A percentile compares a stretch with the other conserved stretches of the same genome.
Evolutionary conservation across 2,329 filamentous ascomycete species (phyloP).

Genomic region (Aureobasidium zeae): DNA sequence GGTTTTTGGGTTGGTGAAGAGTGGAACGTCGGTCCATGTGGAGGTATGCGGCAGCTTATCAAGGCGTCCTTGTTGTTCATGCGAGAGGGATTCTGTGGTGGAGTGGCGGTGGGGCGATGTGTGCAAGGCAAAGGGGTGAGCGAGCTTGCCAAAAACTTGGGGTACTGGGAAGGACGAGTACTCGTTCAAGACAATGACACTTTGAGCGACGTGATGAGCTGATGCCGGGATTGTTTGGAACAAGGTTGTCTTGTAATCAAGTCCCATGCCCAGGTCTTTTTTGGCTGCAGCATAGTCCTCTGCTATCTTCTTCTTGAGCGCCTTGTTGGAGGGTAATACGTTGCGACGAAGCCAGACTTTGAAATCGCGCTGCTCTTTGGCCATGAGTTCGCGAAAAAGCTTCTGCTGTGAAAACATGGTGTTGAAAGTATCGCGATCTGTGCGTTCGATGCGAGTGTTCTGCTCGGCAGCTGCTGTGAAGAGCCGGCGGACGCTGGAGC

Average conservation of each 20-base stretch:
- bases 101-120: constrained; percentile 3
- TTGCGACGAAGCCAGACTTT: constrained; percentile 6
- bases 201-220: constrained; percentile 2
- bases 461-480: constrained; percentile 5
- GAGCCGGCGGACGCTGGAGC: constrained; percentile 2
- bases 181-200: background rate
- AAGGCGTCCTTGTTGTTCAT: background rate
- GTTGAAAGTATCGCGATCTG: constrained; percentile 10
- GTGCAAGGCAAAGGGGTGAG: background rate
- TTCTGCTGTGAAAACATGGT: constrained; percentile 13
- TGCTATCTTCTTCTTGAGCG: constrained; percentile 5
- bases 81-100: constrained; percentile 1
- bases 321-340: constrained; percentile 5
- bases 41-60: background rate
- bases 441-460: constrained; percentile 7
- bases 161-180: background rate
- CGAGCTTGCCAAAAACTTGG: background rate
- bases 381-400: background rate
- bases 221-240: constrained; percentile 2
- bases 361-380: constrained; percentile 11
- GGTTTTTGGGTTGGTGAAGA: constrained; percentile 8
- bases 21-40: constrained; percentile 1
- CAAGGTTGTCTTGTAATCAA: constrained; percentile 8
- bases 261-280: constrained; percentile 10
- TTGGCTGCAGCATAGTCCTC: constrained; percentile 8